Evolutionary conservation across 2,329 filamentous ascomycete genomes (phyloP).

Genomic region (Microdochium bolleyi): DNA sequence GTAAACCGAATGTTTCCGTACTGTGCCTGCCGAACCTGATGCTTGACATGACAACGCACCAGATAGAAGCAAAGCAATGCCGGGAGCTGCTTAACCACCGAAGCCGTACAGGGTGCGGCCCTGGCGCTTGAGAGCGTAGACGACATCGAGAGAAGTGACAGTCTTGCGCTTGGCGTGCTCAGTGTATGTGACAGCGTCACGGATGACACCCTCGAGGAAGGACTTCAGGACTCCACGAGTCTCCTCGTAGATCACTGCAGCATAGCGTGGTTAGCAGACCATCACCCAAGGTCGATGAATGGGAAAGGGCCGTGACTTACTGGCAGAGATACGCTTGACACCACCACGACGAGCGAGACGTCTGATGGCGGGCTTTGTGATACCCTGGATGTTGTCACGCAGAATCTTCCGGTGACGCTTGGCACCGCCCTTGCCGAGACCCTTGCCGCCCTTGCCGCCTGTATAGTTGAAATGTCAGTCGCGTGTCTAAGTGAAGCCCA

Average conservation of each 20-base stretch:
- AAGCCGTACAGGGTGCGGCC: slow-evolving; percentile 62
- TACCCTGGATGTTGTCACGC: slow-evolving; percentile 99
- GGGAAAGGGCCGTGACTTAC: slow-evolving; percentile 39
- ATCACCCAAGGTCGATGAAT: neutral
- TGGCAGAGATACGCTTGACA: slow-evolving; percentile 99
- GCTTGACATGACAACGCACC: neutral
- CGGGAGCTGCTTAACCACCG: slow-evolving; percentile 43
- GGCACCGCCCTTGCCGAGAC: slow-evolving; percentile 94
- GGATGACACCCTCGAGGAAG: slow-evolving; percentile 76
- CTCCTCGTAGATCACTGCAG: slow-evolving; percentile 73
- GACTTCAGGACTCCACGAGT: slow-evolving; percentile 77
- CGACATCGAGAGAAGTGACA: slow-evolving; percentile 57
- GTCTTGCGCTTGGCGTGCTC: slow-evolving; percentile 78
- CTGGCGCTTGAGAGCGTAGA: slow-evolving; percentile 57
- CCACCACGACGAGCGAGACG: slow-evolving; percentile 98
- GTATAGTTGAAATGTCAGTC: slow-evolving; percentile 36
- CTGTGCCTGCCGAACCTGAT: neutral
- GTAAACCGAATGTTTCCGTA: neutral
- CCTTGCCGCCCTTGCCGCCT: slow-evolving; percentile 96
- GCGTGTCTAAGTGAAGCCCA: too few species aligned
- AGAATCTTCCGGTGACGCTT: slow-evolving; percentile 99
- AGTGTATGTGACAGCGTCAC: slow-evolving; percentile 73
- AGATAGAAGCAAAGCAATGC: neutral
- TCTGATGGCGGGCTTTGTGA: slow-evolving; percentile 96
- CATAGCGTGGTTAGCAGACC: slow-evolving; percentile 9